phyloP scores from a whole-genome alignment of 176 grass and related monocot species.

The Pontederia paniculata region DNA sequence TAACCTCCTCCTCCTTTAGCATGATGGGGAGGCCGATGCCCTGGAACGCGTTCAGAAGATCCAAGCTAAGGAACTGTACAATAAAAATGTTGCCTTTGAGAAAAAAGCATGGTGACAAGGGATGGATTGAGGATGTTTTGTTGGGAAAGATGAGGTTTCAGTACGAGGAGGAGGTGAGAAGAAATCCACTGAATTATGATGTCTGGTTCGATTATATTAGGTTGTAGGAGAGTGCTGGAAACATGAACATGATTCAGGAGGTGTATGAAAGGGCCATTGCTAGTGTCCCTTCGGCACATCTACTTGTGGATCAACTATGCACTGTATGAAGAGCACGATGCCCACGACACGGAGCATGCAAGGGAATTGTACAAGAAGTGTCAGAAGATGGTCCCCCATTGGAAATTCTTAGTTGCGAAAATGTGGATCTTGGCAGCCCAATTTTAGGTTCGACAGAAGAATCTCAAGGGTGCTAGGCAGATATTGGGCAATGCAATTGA shows the following conservation, averaged over 20 bases:
- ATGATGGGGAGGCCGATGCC: slow-evolving; percentile 43
- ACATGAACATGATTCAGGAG: slow-evolving; percentile 53
- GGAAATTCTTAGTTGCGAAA: slow-evolving; percentile 75
- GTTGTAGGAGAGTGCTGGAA: slow-evolving; percentile 61
- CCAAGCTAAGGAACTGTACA: slow-evolving; percentile 63
- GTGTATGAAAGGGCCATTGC: slow-evolving; percentile 72
- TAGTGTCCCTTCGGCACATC: slow-evolving; percentile 72
- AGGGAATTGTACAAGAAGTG: slow-evolving; percentile 67
- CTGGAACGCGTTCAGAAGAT: slow-evolving; percentile 62
- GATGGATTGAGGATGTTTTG: slow-evolving; percentile 58
- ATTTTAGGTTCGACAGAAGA: slow-evolving; percentile 37
- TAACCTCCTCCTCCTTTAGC: slow-evolving; percentile 46
- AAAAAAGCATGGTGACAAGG: slow-evolving; percentile 51
- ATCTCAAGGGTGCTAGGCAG: slow-evolving; percentile 38
- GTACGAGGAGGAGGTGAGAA: slow-evolving; percentile 78
- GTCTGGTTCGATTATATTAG: slow-evolving; percentile 84
- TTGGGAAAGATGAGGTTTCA: slow-evolving; percentile 60
- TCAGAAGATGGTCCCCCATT: slow-evolving; percentile 64
- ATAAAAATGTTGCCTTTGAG: slow-evolving; percentile 60
- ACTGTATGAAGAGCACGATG: slow-evolving; percentile 64
- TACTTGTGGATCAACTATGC: slow-evolving; percentile 59
- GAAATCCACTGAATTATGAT: slow-evolving; percentile 79
- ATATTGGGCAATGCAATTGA: slow-evolving; percentile 73
- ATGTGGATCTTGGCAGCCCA: slow-evolving; percentile 40
- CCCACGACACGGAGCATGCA: slow-evolving; percentile 36